A percentile compares a stretch with the other conserved stretches of the same genome.
Evolutionary conservation across 805 yeast species (phyloP).

Genomic region (Candida alai): DNA sequence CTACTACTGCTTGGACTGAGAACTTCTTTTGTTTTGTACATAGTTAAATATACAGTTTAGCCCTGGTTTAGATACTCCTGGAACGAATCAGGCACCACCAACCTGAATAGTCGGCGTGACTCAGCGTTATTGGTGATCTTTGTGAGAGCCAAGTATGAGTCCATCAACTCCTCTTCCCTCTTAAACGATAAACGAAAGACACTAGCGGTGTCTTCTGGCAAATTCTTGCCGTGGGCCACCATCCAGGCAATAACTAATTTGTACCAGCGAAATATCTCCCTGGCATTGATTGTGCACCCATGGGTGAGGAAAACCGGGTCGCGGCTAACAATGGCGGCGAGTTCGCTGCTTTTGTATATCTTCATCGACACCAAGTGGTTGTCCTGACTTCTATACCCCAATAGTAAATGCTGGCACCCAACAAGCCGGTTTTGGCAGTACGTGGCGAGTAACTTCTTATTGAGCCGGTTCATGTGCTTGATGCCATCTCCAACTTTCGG

Average conservation of each 20-base stretch:
- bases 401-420: slow-evolving; percentile 12
- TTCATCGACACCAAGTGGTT: slow-evolving; percentile 13
- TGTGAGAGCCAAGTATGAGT: slow-evolving; percentile 3
- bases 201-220: slow-evolving; percentile 1
- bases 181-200: slow-evolving; percentile 7
- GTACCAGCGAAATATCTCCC: slow-evolving; percentile 15
- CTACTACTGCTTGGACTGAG: too few species aligned
- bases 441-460: slow-evolving; percentile 13
- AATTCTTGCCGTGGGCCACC: slow-evolving; percentile 1
- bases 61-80: slow-evolving; percentile 9
- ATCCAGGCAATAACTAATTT: slow-evolving; percentile 13
- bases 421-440: slow-evolving; percentile 19
- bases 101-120: slow-evolving; percentile 7
- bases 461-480: slow-evolving; percentile 4
- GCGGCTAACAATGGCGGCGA: slow-evolving; percentile 8
- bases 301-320: slow-evolving; percentile 8
- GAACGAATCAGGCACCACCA: slow-evolving; percentile 17
- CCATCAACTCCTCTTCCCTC: slow-evolving; percentile 6
- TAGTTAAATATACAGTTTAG: slow-evolving; percentile 3
- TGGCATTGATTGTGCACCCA: slow-evolving; percentile 11
- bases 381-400: slow-evolving; percentile 16
- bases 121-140: slow-evolving; percentile 1
- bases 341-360: slow-evolving; percentile 9
- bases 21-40: slow-evolving; percentile 1
- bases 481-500: slow-evolving; percentile 6